phyloP scores from a whole-genome alignment of 331 rosid species.

The Malus hybrid region DNA sequence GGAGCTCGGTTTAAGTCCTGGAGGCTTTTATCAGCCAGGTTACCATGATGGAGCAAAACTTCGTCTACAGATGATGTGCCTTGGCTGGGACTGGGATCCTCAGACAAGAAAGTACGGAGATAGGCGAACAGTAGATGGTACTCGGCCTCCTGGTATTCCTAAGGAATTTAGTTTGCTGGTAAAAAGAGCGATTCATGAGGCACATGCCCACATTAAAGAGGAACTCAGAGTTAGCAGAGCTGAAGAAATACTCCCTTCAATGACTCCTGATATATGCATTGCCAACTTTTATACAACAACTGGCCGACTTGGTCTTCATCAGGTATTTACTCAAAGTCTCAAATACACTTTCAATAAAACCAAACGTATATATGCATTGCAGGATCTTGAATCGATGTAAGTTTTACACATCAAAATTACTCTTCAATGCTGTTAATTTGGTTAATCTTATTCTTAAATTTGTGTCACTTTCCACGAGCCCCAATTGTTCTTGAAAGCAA shows the following conservation, averaged over 20 bases:
- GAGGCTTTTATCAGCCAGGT: conserved; percentile 67
- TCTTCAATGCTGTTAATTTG: not conserved
- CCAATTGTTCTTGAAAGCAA: not conserved
- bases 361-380: not conserved
- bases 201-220: conserved; percentile 29
- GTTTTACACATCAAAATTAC: not conserved
- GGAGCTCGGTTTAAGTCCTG: conserved; percentile 21
- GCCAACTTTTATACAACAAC: conserved; percentile 46
- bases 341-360: not conserved
- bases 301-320: conserved; percentile 75
- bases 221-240: conserved; percentile 4
- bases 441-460: not conserved
- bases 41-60: conserved; percentile 51
- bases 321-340: conserved; percentile 27
- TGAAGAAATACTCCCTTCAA: conserved; percentile 46
- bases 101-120: conserved; percentile 41
- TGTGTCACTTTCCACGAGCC: not conserved
- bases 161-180: conserved; percentile 24
- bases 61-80: conserved; percentile 67
- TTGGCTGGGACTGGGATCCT: conserved; percentile 72
- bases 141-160: conserved; percentile 49
- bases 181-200: conserved; percentile 29
- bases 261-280: conserved; percentile 62
- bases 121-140: conserved; percentile 25
- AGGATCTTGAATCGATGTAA: no score